Evolutionary conservation across 2,329 filamentous ascomycete species (phyloP).

Genomic region (Colletotrichum melonis): DNA sequence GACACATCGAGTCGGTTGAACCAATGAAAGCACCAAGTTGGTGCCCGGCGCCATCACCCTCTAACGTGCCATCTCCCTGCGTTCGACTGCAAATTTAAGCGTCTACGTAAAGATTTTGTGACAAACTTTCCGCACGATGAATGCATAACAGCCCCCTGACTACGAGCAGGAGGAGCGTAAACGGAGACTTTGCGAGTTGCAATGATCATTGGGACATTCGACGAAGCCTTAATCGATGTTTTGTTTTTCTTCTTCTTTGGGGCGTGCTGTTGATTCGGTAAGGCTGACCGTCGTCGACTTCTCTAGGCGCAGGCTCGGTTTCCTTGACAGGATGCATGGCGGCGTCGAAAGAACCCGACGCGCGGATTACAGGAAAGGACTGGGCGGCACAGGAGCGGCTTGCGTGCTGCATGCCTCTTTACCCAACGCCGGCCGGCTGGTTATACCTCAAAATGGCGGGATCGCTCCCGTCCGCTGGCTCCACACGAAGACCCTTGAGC

Average conservation of each 20-base stretch:
- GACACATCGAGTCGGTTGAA: constrained; percentile 2
- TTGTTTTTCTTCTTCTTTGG: neutral
- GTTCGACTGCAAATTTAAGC: constrained; percentile 3
- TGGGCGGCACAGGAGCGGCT: constrained; percentile 4
- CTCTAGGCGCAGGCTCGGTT: neutral
- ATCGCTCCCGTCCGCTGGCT: constrained; percentile 6
- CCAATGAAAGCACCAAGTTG: constrained; percentile 16
- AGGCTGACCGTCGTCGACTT: constrained; percentile 25
- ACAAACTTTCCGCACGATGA: neutral
- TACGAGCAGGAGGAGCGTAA: neutral
- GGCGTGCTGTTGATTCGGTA: constrained; percentile 11
- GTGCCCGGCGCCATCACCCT: constrained; percentile 3
- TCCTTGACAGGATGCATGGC: constrained; percentile 7
- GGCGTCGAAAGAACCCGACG: constrained; percentile 3
- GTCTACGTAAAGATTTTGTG: neutral
- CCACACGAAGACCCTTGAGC: constrained; percentile 12
- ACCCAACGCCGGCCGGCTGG: constrained; percentile 13
- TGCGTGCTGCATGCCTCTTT: constrained; percentile 23
- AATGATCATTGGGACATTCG: neutral
- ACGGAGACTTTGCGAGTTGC: neutral
- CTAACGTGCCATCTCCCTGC: constrained; percentile 28
- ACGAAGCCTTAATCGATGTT: neutral
- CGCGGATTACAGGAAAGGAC: neutral
- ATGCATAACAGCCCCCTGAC: neutral
- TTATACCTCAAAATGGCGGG: constrained; percentile 24